Evolutionary conservation across 2,329 filamentous ascomycete species (phyloP), one percentile per base, ranked within the genome.

Genomic region (Pestalotiopsis fici): DNA sequence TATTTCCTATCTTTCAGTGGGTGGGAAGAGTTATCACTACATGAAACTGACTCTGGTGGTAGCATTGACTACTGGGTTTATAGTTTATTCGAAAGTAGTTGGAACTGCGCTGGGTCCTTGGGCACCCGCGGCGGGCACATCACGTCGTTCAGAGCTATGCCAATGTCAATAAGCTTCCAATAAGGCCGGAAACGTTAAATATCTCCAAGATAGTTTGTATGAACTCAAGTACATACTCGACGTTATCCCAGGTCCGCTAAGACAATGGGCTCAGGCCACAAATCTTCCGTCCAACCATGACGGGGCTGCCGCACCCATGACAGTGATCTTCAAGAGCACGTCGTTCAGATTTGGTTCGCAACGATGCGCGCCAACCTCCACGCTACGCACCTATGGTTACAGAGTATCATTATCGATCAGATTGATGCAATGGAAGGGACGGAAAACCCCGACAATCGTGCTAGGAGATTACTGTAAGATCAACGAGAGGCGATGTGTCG

Each of bases 251-350:
- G 3, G 25, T n/a, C 60, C 72, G 23, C 67, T 75, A 59, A 64
- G 71, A 13, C 74, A 75, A 57, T 76, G 74, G 70, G 67, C 65
- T 11, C 60, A 43, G 35, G 23, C 39, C 15, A 21, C 60, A 25
- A 28, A 21, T 50, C 7, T 6, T 15, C 21, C 54, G 25, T 28
- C 54, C 23, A 56, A 28, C 54, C 21, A 11, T 27, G 54, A 56
- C 25, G 54, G 12, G 18, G 54, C 21, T 56, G 21, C 47, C 7
- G n/a, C 9, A 43, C 50, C 60, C 59, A 15, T 23, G 35, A 5
- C 60, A 9, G 21, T 18, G 35, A 43, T 12, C 23, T 43, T 27
- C 3, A 25, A 7, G 35, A 63, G 37, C 18, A 43, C 21, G 60
- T 50, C 27, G 39, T 63, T 4, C 21, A 43, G 23, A 21, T 37